Evolutionary conservation across 345 rosid genomes (phyloP).

Genomic region (Aurinia saxatilis): DNA sequence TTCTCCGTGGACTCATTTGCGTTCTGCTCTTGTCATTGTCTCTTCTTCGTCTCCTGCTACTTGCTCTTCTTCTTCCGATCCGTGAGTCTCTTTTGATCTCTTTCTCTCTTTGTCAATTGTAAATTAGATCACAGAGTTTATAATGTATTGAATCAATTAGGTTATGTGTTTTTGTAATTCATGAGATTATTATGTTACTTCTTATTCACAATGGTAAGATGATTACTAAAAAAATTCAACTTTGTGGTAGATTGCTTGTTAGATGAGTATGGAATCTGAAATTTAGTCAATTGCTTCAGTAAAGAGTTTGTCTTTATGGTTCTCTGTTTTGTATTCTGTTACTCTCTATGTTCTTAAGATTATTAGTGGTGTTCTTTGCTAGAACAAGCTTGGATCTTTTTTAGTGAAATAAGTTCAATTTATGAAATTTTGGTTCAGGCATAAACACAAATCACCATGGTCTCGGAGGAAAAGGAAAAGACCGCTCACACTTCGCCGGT

Average conservation of each 20-base stretch:
- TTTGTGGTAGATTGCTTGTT: not conserved
- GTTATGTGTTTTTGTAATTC: no score
- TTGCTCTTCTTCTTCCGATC: slow-evolving; percentile 71
- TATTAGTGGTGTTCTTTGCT: not conserved
- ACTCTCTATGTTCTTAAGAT: not conserved
- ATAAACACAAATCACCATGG: slow-evolving; percentile 81
- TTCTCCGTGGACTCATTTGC: slow-evolving; percentile 83
- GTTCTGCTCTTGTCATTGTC: slow-evolving; percentile 75
- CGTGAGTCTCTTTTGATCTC: slow-evolving; percentile 42
- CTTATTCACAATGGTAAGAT: not conserved
- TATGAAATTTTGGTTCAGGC: slow-evolving; percentile 34
- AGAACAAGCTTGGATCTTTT: not conserved
- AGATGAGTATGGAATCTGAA: not conserved
- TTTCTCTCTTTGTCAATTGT: not conserved
- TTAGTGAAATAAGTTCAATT: not conserved
- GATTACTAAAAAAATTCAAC: not conserved
- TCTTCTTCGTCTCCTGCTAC: slow-evolving; percentile 75
- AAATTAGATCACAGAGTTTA: no score
- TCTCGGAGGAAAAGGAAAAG: slow-evolving; percentile 67
- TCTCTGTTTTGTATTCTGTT: not conserved
- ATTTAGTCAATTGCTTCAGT: not conserved
- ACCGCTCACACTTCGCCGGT: slow-evolving; percentile 62
- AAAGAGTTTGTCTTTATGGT: not conserved
- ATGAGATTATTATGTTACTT: no score
- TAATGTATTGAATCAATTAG: no score